Evolutionary conservation across 129 eudicot genomes (phyloP), one percentile per base, ranked within the genome.

Genomic region (Arctium minus): DNA sequence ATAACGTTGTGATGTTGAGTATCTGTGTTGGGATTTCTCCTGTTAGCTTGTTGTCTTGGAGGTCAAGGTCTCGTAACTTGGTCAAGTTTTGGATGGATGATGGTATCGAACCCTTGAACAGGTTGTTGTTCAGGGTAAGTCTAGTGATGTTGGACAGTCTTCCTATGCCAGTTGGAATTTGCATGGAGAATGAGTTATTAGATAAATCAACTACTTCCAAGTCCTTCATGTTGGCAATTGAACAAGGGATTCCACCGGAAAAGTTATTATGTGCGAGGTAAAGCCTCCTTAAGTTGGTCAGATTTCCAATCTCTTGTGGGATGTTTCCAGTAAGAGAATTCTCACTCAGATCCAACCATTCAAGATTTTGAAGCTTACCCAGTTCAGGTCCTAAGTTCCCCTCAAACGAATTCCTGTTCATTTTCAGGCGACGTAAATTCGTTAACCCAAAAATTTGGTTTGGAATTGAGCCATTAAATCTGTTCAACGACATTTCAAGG

Each of bases 21-120:
- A 88, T 65, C 90, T 88, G 73, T 37, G 88, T 3, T 32, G 91
- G 88, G 9, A 85, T 88, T 60, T 79, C 85, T 17, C 91, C 91
- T 1, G 10, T 6, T 35, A 88, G 83, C 82, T 10, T 6, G 79
- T 88, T 88, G 11, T 75, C 30, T 31, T 85, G 85, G 31, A 88
- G 78, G 72, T 15, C 29, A 44, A 88, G 88, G 1, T 53, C 72
- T 75, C 10, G 75, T 78, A 88, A 76, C 32, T 79, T 82, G 76
- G 65, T 70, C 72, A 82, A 18, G 4, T 81, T 76, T n/a, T 72
- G 82, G 38, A 88, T 60, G 3, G 87, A 88, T 9, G 40, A 48
- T 3, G 91, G 91, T 38, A 88, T 82, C 15, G 27, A 3, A 10
- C 88, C 91, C 0, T 77, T 79, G 39, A 88, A 67, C 38, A 6